These are phyloP conservation scores for Corinectria fuckeliana DNA, from an alignment of 2,329 filamentous ascomycete genomes.

Conservation along the genomic window DNA sequence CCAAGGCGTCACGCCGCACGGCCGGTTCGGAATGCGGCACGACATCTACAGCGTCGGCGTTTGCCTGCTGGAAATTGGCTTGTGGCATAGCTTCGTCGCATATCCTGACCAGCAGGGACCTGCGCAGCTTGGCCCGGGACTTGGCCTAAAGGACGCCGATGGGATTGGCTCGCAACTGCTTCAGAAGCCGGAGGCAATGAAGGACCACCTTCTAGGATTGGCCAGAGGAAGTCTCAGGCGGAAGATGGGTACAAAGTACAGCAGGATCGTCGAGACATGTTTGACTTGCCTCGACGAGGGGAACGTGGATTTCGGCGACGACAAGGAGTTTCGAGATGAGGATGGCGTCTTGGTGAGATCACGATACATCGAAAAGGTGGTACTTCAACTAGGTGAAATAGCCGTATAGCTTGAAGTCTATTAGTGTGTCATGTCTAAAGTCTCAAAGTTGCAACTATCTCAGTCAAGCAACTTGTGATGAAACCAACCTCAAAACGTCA, in stretches of 20 bases:
- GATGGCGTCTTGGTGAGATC: conserved; percentile 17
- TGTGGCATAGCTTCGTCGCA: conserved; percentile 49
- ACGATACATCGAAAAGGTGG: conserved; percentile 20
- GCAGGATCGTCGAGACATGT: conserved; percentile 42
- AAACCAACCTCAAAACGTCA: conserved; percentile 1
- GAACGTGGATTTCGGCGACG: conserved; percentile 40
- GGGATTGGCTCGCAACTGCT: not conserved
- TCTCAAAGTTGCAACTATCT: not conserved
- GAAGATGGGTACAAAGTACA: conserved; percentile 42
- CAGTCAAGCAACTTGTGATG: not conserved
- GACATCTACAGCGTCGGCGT: conserved; percentile 64
- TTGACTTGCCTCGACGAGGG: conserved; percentile 43
- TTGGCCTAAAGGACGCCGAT: not conserved
- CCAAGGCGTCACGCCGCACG: conserved; percentile 48
- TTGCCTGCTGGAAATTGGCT: conserved; percentile 58
- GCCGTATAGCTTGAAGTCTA: not conserved
- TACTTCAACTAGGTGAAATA: not conserved
- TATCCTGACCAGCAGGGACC: conserved; percentile 17
- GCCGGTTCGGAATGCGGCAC: conserved; percentile 57
- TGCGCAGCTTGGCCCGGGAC: not conserved
- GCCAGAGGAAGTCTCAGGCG: conserved; percentile 22
- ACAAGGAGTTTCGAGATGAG: conserved; percentile 25
- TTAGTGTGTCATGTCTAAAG: not conserved
- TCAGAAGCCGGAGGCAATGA: not conserved
- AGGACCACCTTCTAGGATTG: conserved; percentile 24